phyloP scores from a whole-genome alignment of 140 eudicot genomes.

The Cichorium intybus region DNA sequence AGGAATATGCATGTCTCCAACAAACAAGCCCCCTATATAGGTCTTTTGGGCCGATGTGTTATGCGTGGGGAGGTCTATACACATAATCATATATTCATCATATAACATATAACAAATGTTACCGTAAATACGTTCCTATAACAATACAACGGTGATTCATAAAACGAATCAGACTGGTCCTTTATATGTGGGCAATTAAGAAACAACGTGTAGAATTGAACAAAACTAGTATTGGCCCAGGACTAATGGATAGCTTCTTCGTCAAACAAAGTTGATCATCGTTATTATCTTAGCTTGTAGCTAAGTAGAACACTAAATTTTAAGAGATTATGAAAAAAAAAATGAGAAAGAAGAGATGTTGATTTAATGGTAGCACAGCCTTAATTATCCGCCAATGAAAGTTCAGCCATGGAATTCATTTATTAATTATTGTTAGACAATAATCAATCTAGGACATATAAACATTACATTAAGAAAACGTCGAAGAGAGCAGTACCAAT shows the following conservation, averaged over 20 bases:
- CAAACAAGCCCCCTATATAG: not conserved
- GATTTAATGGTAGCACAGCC: conserved; percentile 1
- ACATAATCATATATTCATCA: not conserved
- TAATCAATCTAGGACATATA: conserved; percentile 14
- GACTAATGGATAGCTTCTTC: not conserved
- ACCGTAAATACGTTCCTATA: too few relatives aligned
- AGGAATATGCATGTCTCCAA: not conserved
- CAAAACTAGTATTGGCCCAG: not conserved
- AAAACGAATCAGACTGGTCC: too few relatives aligned
- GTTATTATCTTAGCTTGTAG: not conserved
- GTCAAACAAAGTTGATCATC: not conserved
- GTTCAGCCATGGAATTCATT: not conserved
- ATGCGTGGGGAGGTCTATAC: not conserved
- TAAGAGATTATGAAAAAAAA: not conserved
- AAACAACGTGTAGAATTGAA: not conserved
- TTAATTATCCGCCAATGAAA: not conserved
- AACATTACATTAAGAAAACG: conserved; percentile 17
- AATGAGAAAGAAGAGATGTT: not conserved
- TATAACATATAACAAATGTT: not conserved
- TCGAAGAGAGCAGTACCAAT: not conserved
- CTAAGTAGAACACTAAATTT: not conserved
- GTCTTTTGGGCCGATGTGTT: not conserved
- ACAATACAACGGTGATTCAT: not conserved
- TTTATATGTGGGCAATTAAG: not conserved
- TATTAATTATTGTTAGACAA: not conserved